Conservation (phyloP, 202 grass and related monocot species). For the Musa balbisiana region DNA sequence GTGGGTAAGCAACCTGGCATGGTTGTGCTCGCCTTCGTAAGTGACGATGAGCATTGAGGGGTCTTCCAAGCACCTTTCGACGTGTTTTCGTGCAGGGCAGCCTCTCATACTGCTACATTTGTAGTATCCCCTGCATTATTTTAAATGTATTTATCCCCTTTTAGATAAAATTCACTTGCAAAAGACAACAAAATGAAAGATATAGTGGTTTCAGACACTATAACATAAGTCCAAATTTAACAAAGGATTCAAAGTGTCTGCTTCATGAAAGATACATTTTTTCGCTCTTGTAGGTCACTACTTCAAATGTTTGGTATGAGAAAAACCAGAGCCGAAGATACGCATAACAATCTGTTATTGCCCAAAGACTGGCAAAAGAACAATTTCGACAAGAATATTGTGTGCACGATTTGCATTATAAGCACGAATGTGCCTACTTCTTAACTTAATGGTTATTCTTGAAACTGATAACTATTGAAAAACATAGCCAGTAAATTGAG, state of each 20-base stretch:
- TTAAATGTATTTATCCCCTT: background rate
- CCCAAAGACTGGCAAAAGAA: background rate
- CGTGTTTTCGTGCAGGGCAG: constrained; percentile 88
- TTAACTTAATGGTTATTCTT: background rate
- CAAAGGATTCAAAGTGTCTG: background rate
- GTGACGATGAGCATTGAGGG: constrained; percentile 75
- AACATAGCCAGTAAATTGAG: background rate
- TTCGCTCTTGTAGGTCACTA: background rate
- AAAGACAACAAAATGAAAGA: background rate
- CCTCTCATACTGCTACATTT: constrained; percentile 93
- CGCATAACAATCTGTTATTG: background rate
- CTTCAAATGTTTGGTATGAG: background rate
- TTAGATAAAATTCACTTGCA: background rate
- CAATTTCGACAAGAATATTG: background rate
- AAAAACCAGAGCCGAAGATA: background rate
- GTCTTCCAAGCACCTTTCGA: constrained; percentile 76
- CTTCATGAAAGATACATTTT: background rate
- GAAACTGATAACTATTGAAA: background rate
- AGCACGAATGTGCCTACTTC: background rate
- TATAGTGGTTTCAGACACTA: background rate
- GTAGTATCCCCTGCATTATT: constrained; percentile 78
- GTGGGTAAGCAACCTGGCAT: constrained; percentile 47
- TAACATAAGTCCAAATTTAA: constrained; percentile 6
- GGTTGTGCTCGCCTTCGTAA: constrained; percentile 98
- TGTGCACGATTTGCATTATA: background rate